Percentiles rank a stretch among this genome's conserved stretches.
Evolutionary conservation across 208 protist genomes (phyloP).

Genomic region (Borovskyia barvae): DNA sequence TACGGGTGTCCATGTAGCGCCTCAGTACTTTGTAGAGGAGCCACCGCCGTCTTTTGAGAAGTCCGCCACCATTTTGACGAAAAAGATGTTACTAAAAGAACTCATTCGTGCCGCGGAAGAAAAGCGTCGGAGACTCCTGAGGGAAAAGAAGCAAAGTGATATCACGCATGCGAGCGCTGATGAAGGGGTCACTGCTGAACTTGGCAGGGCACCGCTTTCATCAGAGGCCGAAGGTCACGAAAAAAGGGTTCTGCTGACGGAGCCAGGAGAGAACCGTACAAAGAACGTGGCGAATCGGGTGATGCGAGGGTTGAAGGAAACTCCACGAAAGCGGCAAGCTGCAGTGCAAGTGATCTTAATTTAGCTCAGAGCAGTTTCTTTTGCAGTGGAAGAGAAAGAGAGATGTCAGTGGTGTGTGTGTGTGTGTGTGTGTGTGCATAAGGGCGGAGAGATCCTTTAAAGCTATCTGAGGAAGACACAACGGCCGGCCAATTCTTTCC

Average conservation of each 20-base stretch:
- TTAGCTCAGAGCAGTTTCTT: background rate
- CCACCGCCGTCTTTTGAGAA: constrained; percentile 1
- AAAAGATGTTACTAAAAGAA: constrained; percentile 1
- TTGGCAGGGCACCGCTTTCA: no score
- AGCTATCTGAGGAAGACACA: no score
- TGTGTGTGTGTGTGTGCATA: background rate
- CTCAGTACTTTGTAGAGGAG: constrained; percentile 11
- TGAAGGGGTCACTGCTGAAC: no score
- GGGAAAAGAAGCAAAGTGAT: no score
- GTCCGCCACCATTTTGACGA: background rate
- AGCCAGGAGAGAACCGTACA: no score
- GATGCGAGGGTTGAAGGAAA: no score
- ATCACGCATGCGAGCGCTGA: no score
- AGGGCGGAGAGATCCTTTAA: no score
- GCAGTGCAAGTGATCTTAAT: constrained; percentile 15
- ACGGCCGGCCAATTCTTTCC: no score
- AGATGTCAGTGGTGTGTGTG: background rate
- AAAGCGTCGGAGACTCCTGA: background rate
- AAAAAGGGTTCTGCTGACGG: no score
- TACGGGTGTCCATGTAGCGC: background rate
- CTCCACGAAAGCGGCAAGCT: background rate
- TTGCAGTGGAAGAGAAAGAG: background rate
- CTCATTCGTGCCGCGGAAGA: background rate
- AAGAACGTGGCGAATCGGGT: no score
- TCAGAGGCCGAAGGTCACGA: no score